phyloP scores from a whole-genome alignment of 768 basidiomycete genomes.

The Rhizopogon roseolus region DNA sequence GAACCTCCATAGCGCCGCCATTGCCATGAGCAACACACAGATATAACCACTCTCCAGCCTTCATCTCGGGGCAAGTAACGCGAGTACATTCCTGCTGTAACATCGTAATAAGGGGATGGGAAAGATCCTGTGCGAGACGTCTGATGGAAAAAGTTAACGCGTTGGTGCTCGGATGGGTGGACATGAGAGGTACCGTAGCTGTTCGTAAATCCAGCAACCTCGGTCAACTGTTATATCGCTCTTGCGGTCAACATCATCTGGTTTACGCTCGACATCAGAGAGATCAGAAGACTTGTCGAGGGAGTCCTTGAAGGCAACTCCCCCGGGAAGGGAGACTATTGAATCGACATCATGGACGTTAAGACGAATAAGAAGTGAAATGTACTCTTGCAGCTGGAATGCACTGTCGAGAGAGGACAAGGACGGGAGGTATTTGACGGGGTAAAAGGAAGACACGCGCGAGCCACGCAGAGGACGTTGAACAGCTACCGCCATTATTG shows the following conservation, averaged over 20 bases:
- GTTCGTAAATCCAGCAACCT: conserved; percentile 81
- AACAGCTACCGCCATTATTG: conserved; percentile 32
- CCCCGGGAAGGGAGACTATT: conserved; percentile 74
- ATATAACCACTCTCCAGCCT: conserved; percentile 98
- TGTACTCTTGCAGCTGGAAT: conserved; percentile 93
- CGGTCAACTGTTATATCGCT: conserved; percentile 65
- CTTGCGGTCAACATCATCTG: conserved; percentile 26
- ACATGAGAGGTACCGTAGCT: conserved; percentile 38
- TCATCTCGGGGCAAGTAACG: conserved; percentile 91
- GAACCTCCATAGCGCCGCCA: conserved; percentile 81
- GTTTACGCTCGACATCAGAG: conserved; percentile 28
- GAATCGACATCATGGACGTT: conserved; percentile 86
- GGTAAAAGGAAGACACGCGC: conserved; percentile 76
- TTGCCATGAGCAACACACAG: conserved; percentile 93
- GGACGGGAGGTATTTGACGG: conserved; percentile 64
- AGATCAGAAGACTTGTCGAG: conserved; percentile 17
- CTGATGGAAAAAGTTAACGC: conserved; percentile 31
- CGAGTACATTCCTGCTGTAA: conserved; percentile 87
- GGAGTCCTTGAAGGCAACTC: conserved; percentile 22
- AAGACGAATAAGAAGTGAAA: conserved; percentile 77
- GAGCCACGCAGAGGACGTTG: conserved; percentile 75
- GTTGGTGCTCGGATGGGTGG: neutral
- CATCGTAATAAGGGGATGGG: conserved; percentile 79
- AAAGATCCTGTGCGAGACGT: conserved; percentile 83
- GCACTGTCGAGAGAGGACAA: conserved; percentile 81